Base-by-base conservation (phyloP, 2,329 filamentous ascomycete genomes). In the Metarhizium robertsii region DNA sequence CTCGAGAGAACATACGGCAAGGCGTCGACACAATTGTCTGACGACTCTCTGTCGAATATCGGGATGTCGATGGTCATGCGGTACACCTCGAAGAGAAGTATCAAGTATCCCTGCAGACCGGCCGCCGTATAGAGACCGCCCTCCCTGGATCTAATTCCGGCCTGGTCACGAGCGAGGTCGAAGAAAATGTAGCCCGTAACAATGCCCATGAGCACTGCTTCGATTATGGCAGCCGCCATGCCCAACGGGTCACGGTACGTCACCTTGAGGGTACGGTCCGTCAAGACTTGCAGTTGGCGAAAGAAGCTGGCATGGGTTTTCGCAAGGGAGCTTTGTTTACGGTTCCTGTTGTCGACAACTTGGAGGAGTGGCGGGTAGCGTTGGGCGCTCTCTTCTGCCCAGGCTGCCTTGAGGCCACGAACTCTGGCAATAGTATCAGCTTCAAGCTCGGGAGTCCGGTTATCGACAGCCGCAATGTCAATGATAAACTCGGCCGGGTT, bases 401-500 rank as follows among this genome's bases (percentile, higher is more conserved):
- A 91, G 8, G 79, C 78, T 4, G 67, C 65, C 63, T 82, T 85
- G 25, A 92, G 72, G 8, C 69, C 66, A n/a, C 82, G 72, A 0
- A 91, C 84, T 8, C 87, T 77, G 1, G 74, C 71, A 14, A 75
- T 75, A 0, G 82, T 87, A 40, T 77, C 74, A 14, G 71, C 70
- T 64, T 92, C 88, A 4, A 85, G 71, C 61, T 88, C 84, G 0
- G 80, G 76, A 0, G 81, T 85, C 5, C 88, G 79, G 62, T 84
- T 89, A 63, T 92, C 88, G 11, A 90, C 75, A 6, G 88, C 87
- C 1, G 87, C 84, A 36, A 88, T 75, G 60, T 92, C 88, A 55
- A 92, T 86, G 52, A 90, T 68, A 64, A 85, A 87, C 61, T 92
- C 88, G 2, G 88, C 88, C 0, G 88, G 88, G 61, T 92, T 92